Evolutionary conservation across 768 basidiomycete genomes (phyloP).

Genomic region (Pleurotus giganteus): DNA sequence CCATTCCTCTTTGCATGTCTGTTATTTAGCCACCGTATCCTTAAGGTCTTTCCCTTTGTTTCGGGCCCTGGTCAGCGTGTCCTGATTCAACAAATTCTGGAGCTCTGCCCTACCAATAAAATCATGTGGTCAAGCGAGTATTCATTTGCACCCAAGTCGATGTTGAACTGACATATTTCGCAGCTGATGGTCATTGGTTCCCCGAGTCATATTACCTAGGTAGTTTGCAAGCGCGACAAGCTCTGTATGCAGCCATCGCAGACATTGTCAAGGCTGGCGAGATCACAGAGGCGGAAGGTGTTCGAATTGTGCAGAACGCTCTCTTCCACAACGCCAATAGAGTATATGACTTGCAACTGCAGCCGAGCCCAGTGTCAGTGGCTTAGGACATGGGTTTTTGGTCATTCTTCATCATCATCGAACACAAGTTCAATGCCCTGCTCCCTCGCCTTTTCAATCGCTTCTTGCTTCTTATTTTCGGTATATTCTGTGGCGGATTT

Average conservation of each 20-base stretch:
- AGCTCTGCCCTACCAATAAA: slow-evolving; percentile 74
- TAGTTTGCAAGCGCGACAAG: slow-evolving; percentile 59
- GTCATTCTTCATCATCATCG: slow-evolving; percentile 28
- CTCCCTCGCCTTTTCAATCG: slow-evolving; percentile 45
- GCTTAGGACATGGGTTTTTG: no score
- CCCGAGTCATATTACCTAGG: slow-evolving; percentile 77
- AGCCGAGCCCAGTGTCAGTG: slow-evolving; percentile 8
- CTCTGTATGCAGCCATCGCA: slow-evolving; percentile 58
- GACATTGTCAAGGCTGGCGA: slow-evolving; percentile 47
- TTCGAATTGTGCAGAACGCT: slow-evolving; percentile 48
- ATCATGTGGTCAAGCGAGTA: slow-evolving; percentile 77
- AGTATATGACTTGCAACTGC: slow-evolving; percentile 56
- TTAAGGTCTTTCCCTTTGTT: slow-evolving; percentile 60
- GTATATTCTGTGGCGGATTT: slow-evolving; percentile 50
- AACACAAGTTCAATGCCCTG: slow-evolving; percentile 55
- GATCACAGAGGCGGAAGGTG: slow-evolving; percentile 53
- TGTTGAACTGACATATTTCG: background rate
- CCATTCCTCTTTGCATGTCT: background rate
- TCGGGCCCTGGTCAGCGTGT: slow-evolving; percentile 60
- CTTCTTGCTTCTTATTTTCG: slow-evolving; percentile 42
- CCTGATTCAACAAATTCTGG: slow-evolving; percentile 62
- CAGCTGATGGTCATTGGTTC: slow-evolving; percentile 71
- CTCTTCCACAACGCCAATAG: slow-evolving; percentile 69
- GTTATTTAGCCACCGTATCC: background rate
- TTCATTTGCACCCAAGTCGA: background rate